Evolutionary conservation across 2,329 filamentous ascomycete genomes (phyloP), one percentile per base, ranked within the genome.

Genomic region (Purpureocillium takamizusanense): DNA sequence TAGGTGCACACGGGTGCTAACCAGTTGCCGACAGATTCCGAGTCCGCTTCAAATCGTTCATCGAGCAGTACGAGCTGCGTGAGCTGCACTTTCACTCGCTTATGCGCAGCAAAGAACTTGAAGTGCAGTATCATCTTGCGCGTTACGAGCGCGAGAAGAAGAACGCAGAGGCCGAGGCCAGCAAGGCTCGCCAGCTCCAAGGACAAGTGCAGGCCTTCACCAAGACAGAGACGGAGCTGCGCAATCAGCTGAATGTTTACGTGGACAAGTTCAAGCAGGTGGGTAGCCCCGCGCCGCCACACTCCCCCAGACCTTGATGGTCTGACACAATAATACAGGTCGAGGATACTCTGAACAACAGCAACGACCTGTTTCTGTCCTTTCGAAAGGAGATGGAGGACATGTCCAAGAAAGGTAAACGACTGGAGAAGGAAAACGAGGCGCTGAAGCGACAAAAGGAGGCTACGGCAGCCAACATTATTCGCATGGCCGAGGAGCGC

Each of bases 241-340:
- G 92, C 43, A 94, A 86, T 52, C 92, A 98, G 63, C 78, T 98
- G 52, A 97, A 95, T 60, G 90, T 95, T 51, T 98, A 98, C 54
- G 90, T 95, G 18, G 92, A 98, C 59, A 98, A 97, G 67, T 97
- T 97, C 67, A 97, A 97, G 70, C 92, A 98, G 85, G 90, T 95
- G 77, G 62, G 75, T 61, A 39, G 44, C 16, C 17, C 14, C 16
- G 9, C n/a, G 8, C 4, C 7, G 7, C 16, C 8, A 2, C 9
- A 3, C 5, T n/a, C 14, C 13, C 10, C 9, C 14, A 2, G 18
- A n/a, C n/a, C n/a, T n/a, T n/a, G n/a, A n/a, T n/a, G n/a, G n/a
- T n/a, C n/a, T n/a, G n/a, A n/a, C n/a, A n/a, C n/a, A n/a, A n/a
- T n/a, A n/a, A n/a, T 17, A 45, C 50, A 97, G 90, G 90, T 97